Evolutionary conservation across 257 asterid species (phyloP).

Genomic region (Nyctanthes arbortristis): DNA sequence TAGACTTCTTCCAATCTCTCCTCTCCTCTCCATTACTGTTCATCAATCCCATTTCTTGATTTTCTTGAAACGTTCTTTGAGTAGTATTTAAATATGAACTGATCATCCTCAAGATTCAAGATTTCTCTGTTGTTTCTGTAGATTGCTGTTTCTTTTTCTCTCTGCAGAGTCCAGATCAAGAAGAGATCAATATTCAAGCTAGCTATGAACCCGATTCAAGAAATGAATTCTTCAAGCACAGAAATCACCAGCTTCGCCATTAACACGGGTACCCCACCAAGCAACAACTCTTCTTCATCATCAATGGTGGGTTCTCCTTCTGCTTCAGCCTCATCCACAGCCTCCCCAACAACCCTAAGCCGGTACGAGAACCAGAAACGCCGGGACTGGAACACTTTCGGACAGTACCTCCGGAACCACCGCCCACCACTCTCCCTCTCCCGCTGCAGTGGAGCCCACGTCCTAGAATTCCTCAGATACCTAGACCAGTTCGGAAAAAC

Average conservation of each 20-base stretch:
- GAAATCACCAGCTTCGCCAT: slow-evolving; percentile 22
- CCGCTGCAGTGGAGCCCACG: slow-evolving; percentile 92
- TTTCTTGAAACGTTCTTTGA: too few relatives aligned
- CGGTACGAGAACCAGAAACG: slow-evolving; percentile 57
- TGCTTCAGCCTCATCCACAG: slow-evolving; percentile 20
- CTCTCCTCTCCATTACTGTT: too few relatives aligned
- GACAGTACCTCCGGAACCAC: slow-evolving; percentile 83
- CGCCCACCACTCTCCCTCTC: slow-evolving; percentile 77
- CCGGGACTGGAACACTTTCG: slow-evolving; percentile 60
- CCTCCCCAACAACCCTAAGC: slow-evolving; percentile 43
- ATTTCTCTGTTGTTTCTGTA: too few relatives aligned
- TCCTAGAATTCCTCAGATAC: slow-evolving; percentile 74
- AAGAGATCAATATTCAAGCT: too few relatives aligned
- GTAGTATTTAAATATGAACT: too few relatives aligned
- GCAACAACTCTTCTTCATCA: too few relatives aligned
- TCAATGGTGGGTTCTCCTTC: slow-evolving; percentile 26
- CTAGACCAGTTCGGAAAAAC: slow-evolving; percentile 84
- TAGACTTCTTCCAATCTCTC: too few relatives aligned
- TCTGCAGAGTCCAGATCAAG: not conserved
- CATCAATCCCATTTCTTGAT: too few relatives aligned
- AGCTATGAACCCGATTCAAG: slow-evolving; percentile 63
- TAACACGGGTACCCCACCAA: not conserved
- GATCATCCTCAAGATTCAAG: too few relatives aligned
- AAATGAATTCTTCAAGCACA: slow-evolving; percentile 41
- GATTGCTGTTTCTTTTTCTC: slow-evolving; percentile 1